These are phyloP conservation scores for Phellinidium pouzarii DNA, from an alignment of 1,284 basidiomycete species.

Conservation along the genomic window DNA sequence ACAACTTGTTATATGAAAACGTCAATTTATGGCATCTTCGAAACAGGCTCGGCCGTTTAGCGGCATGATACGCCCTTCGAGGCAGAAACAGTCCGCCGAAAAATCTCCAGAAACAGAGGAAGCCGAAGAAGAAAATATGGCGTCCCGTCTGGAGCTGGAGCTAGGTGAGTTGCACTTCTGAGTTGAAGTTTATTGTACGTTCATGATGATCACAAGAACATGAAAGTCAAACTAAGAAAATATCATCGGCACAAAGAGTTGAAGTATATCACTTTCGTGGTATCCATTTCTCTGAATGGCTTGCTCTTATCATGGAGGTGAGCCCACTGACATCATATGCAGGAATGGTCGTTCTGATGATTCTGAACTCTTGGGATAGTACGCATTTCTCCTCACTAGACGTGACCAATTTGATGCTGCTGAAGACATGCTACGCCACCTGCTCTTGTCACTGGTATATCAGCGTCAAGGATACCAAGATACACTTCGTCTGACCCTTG, in stretches of 20 bases:
- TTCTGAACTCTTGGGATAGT: conserved; percentile 42
- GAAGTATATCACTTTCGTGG: conserved; percentile 69
- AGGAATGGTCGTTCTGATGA: conserved; percentile 18
- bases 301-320: conserved; percentile 80
- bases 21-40: not conserved
- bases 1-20: not conserved
- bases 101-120: conserved; percentile 30
- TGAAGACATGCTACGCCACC: conserved; percentile 75
- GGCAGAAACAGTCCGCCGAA: not conserved
- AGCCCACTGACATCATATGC: not conserved
- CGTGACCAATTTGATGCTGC: conserved; percentile 61
- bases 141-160: conserved; percentile 28
- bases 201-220: conserved; percentile 16
- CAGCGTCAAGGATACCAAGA: conserved; percentile 59
- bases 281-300: conserved; percentile 82
- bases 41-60: conserved; percentile 25
- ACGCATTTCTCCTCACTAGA: conserved; percentile 74
- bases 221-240: conserved; percentile 33
- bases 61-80: not conserved
- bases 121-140: conserved; percentile 39
- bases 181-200: not conserved
- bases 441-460: conserved; percentile 74
- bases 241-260: conserved; percentile 23
- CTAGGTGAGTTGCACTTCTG: conserved; percentile 6
- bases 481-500: conserved; percentile 63